Base-by-base conservation (phyloP, 306 rosid genomes). In the Lathyrus aphaca region DNA sequence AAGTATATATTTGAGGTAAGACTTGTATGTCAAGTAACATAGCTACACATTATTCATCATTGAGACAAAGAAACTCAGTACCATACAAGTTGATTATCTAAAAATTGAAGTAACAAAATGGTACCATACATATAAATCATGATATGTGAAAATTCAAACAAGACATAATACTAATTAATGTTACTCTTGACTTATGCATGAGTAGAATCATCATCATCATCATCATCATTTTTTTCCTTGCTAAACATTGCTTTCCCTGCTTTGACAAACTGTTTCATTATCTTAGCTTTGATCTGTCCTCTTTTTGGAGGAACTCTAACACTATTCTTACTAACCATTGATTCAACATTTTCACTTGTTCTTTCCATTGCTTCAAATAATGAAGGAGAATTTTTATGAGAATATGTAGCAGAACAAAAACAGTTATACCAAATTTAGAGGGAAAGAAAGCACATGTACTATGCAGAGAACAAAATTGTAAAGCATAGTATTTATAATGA, bases 241-340 rank as follows among this genome's bases (percentile, higher is more conserved):
- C 58, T 53, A 58, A 69, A 68, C 70, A 80, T 14, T 64, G 77
- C 44, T 78, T 71, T 79, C 54, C 80, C 81, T 42, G 78, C 74
- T 77, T 38, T 51, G 30, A 63, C 63, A 51, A 87, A 14, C 32
- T 64, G 13, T 32, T 23, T 72, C 58, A 74, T 27, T 76, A 89
- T 87, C 54, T 71, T 67, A n/a, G 53, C 83, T 77, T 83, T 89
- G 80, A 89, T 80, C 71, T 77, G 79, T 4, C 96, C 96, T 74
- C 93, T 79, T 77, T 73, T 82, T 43, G 93, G 89, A 69, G 87
- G 88, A 77, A 75, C 8, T 68, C 80, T 72, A 40, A 37, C 81
- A 15, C 6, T 51, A 3, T 10, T 74, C 73, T 50, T 64, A 15
- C 59, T 27, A 19, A 19, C 58, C 30, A 58, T 8, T 1, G 78